Evolutionary conservation across 2,329 filamentous ascomycete species (phyloP), one percentile per base, ranked within the genome.

Genomic region (Fusarium musae): DNA sequence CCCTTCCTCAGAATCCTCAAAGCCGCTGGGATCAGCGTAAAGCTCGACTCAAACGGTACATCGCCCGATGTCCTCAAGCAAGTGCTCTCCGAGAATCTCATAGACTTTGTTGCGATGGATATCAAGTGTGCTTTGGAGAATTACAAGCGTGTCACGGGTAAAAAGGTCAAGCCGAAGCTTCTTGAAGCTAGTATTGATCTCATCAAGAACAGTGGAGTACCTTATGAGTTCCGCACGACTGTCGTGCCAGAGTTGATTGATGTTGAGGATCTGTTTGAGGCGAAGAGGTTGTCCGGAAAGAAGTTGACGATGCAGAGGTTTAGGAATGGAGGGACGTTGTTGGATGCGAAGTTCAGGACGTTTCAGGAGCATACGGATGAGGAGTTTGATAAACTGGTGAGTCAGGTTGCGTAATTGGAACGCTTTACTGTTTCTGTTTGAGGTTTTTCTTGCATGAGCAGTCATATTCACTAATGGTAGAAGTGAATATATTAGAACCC

Each of bases 111-210:
- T 2, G 75, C 75, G 0, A 77, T 77, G 75, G 75, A 77, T 4
- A 77, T 77, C 19, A 77, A 77, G 21, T 76, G 75, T 21, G 75
- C 74, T 1, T 6, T 77, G 7, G 72, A 77, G 19, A 77, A 76
- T 2, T 77, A 77, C 43, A 75, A 75, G 52, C 70, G 59, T 0
- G 74, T 77, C 11, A 65, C 75, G 0, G 75, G 75, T 1, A 49
- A 53, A 17, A 77, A 64, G 36, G 62, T 77, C 19, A 72, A 66
- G 23, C 74, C 75, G 0, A 74, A 62, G 17, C 26, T 71, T 2
- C 53, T 77, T 0, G 58, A 77, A n/a, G 30, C 59, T 0, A 77
- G 75, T 2, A 77, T 77, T 9, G 47, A 39, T 3, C 62, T 76
- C 0, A 77, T 77, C 9, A 77, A 77, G 12, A 42, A 46, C 15